Percentiles rank a stretch among this genome's conserved stretches.
Conservation (phyloP, 495 filamentous ascomycete genomes). For the Aspergillus bertholletiae region DNA sequence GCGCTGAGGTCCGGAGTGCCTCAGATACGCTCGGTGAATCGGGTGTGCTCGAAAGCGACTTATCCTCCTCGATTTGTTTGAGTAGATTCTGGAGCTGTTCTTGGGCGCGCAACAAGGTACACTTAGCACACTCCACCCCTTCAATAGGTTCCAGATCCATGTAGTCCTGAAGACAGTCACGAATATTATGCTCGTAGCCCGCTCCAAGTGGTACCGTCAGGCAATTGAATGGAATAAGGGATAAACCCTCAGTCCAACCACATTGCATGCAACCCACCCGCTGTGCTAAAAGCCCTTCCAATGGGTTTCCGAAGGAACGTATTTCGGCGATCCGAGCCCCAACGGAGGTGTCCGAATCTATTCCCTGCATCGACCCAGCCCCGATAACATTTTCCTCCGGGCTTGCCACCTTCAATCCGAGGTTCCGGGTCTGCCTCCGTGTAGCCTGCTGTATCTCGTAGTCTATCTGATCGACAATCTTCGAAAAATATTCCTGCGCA, state of each 20-base stretch:
- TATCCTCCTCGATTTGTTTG: constrained; percentile 27
- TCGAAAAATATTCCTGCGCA: constrained; percentile 96
- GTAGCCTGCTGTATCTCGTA: constrained; percentile 60
- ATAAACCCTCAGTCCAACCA: constrained; percentile 80
- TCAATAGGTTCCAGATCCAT: constrained; percentile 79
- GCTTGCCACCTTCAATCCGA: constrained; percentile 41
- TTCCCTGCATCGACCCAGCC: constrained; percentile 5
- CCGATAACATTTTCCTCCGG: constrained; percentile 38
- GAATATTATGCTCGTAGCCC: constrained; percentile 56
- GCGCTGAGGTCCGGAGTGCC: constrained; percentile 32
- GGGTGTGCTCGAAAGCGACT: constrained; percentile 11
- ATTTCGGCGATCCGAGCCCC: constrained; percentile 5
- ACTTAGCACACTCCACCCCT: constrained; percentile 88
- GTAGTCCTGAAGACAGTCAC: constrained; percentile 78
- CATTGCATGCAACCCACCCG: constrained; percentile 85
- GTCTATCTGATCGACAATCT: constrained; percentile 82
- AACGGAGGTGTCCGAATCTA: constrained; percentile 1
- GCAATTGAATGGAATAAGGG: constrained; percentile 89
- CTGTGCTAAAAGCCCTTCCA: constrained; percentile 87
- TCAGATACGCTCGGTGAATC: constrained; percentile 24
- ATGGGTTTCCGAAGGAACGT: constrained; percentile 53
- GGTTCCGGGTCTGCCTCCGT: constrained; percentile 35
- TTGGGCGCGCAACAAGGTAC: constrained; percentile 64
- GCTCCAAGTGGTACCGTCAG: constrained; percentile 75
- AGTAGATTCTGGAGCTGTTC: constrained; percentile 47